A percentile compares a stretch with the other conserved stretches of the same genome.
Evolutionary conservation across 139 green algal genomes (phyloP).

Genomic region (Volvox reticuliferus): DNA sequence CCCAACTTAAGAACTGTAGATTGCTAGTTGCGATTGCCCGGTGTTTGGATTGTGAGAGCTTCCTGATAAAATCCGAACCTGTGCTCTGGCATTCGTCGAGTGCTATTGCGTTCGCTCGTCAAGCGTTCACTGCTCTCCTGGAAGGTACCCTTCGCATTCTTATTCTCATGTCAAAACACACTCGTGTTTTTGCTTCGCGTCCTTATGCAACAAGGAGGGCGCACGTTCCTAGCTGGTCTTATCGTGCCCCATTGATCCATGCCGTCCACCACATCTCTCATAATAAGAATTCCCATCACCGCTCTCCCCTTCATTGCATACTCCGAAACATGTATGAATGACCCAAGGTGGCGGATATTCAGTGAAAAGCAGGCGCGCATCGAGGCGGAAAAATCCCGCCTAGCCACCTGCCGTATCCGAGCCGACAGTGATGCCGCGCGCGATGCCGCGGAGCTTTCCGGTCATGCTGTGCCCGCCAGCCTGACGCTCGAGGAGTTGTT

Average conservation of each 20-base stretch:
- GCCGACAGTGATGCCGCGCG: constrained; percentile 55
- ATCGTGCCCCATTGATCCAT: not conserved
- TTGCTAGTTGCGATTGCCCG: too few species aligned
- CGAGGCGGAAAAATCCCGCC: constrained; percentile 77
- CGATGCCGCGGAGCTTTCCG: constrained; percentile 52
- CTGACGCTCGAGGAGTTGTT: constrained; percentile 90
- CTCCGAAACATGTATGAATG: not conserved
- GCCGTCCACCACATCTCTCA: not conserved
- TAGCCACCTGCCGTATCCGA: constrained; percentile 71
- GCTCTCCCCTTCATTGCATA: not conserved
- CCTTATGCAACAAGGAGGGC: too few species aligned
- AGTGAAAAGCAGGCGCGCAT: constrained; percentile 68
- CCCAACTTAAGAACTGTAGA: too few species aligned
- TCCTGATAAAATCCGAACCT: too few species aligned
- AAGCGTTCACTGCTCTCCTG: too few species aligned
- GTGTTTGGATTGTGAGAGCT: too few species aligned
- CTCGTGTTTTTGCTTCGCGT: too few species aligned
- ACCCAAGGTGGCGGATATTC: constrained; percentile 15
- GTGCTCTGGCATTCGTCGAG: too few species aligned
- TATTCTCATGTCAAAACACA: too few species aligned
- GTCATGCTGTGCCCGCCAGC: constrained; percentile 67
- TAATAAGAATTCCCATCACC: not conserved
- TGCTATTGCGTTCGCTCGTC: too few species aligned
- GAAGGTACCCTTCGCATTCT: too few species aligned
- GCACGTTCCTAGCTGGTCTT: too few species aligned